Evolutionary conservation across 208 protist genomes (phyloP), one percentile per base, ranked within the genome.

Genomic region (Trypanosoma scelopori): DNA sequence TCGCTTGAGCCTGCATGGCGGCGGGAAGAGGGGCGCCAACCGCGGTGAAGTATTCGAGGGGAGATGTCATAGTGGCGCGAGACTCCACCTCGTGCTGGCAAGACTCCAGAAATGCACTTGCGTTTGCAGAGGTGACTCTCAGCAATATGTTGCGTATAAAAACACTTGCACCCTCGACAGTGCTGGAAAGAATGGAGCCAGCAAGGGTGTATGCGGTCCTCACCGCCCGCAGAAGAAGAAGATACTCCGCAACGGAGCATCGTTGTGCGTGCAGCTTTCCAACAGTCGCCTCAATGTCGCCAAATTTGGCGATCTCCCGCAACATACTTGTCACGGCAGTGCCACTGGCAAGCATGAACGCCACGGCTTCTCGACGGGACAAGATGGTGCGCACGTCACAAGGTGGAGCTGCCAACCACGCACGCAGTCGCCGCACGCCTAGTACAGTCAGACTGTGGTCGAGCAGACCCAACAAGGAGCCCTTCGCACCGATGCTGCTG

Each of bases 251-350:
- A 46, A 95, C 78, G 9, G 74, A 49, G 65, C 89, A 93, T 9
- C 84, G 79, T 76, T 89, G 71, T 5, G 89, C 82, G 55, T 83
- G 76, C 37, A 95, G 59, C 63, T 92, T 91, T 41, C 76, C 79
- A n/a, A 93, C 47, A 12, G 78, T 80, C 23, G 87, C 79, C 71
- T 95, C 86, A 41, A 89, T 70, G 63, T 95, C 89, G 5, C 85
- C 86, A n/a, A 84, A 71, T 1, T 77, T 76, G 22, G 69, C 69
- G 63, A 78, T 87, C 77, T 93, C 86, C 16, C 72, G 69, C 43
- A 95, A 76, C 32, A 95, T 60, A 23, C 81, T 76, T 57, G 79
- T 71, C 18, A 89, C 65, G 22, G 55, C 42, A 9, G 71, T 81
- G 20, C 46, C 65, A 53, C 87, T 78, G 32, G 5, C 32, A 27